Evolutionary conservation across 116 monocot species (phyloP).

Genomic region (Phalaenopsis hybrid): DNA sequence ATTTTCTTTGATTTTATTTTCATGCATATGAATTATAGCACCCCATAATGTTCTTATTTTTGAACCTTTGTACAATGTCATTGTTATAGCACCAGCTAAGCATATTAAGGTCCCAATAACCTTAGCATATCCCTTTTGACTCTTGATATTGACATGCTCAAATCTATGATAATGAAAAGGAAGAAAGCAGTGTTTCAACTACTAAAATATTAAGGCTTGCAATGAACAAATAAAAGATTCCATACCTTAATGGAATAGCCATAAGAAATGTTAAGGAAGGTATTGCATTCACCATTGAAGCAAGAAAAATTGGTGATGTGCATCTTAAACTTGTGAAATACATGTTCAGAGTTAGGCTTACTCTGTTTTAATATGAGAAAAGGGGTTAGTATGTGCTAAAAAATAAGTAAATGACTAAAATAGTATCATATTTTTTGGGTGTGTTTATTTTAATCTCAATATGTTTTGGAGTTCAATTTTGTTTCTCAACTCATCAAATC

Average conservation of each 20-base stretch:
- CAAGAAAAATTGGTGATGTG: conserved; percentile 68
- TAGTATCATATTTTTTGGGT: too few relatives aligned
- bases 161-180: conserved; percentile 25
- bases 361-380: conserved; percentile 24
- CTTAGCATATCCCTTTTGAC: conserved; percentile 56
- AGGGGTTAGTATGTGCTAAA: too few relatives aligned
- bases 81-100: conserved; percentile 59
- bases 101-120: conserved; percentile 57
- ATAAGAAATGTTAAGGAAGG: conserved; percentile 81
- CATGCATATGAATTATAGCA: conserved; percentile 46
- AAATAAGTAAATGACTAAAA: too few relatives aligned
- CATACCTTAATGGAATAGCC: conserved; percentile 57
- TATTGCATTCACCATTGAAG: conserved; percentile 76
- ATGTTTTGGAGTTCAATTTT: too few relatives aligned
- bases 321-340: conserved; percentile 81
- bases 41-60: conserved; percentile 32
- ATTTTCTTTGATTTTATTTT: conserved; percentile 39
- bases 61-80: conserved; percentile 80
- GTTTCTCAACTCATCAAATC: too few relatives aligned
- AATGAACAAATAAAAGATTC: background rate
- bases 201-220: too few relatives aligned
- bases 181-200: background rate
- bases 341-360: conserved; percentile 75
- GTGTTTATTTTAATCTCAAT: too few relatives aligned
- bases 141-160: conserved; percentile 47